Conservation (phyloP, 2,329 filamentous ascomycete species). For the Endocalyx cinctus region DNA sequence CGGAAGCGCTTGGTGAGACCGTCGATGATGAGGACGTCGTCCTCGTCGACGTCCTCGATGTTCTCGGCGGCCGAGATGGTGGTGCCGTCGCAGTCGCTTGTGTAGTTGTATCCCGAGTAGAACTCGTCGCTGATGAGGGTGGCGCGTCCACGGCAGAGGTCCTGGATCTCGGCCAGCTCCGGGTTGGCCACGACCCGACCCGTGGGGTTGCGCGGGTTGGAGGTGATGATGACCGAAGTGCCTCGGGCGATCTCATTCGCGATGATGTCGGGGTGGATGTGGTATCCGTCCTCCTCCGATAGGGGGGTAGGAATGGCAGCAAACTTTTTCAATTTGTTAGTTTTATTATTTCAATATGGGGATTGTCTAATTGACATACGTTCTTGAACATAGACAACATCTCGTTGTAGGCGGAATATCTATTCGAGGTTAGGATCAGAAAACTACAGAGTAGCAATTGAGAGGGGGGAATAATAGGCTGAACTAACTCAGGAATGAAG, state of each 20-base stretch:
- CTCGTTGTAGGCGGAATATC: conserved; percentile 97
- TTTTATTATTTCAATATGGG: too few species aligned
- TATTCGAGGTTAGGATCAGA: too few species aligned
- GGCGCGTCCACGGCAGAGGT: conserved; percentile 83
- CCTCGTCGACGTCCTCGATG: conserved; percentile 81
- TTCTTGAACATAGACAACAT: conserved; percentile 96
- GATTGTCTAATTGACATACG: conserved; percentile 45
- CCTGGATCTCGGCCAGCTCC: conserved; percentile 84
- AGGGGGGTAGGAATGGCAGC: conserved; percentile 83
- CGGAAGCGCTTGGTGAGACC: conserved; percentile 96
- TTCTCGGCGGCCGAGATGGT: conserved; percentile 89
- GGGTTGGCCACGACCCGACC: conserved; percentile 82
- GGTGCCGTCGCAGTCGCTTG: conserved; percentile 80
- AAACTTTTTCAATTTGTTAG: too few species aligned
- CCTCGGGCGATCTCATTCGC: conserved; percentile 85
- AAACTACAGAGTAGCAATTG: too few species aligned
- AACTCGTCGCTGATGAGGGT: conserved; percentile 96
- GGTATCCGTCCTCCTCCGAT: conserved; percentile 80
- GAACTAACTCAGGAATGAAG: conserved; percentile 89
- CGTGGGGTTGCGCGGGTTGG: conserved; percentile 92
- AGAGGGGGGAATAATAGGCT: too few species aligned
- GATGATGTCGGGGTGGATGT: conserved; percentile 90
- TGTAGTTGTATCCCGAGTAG: conserved; percentile 96
- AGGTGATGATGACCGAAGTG: conserved; percentile 84
- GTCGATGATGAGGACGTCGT: conserved; percentile 91